Evolutionary conservation across 2,329 filamentous ascomycete species (phyloP).

Genomic region (Aspergillus bombycis): DNA sequence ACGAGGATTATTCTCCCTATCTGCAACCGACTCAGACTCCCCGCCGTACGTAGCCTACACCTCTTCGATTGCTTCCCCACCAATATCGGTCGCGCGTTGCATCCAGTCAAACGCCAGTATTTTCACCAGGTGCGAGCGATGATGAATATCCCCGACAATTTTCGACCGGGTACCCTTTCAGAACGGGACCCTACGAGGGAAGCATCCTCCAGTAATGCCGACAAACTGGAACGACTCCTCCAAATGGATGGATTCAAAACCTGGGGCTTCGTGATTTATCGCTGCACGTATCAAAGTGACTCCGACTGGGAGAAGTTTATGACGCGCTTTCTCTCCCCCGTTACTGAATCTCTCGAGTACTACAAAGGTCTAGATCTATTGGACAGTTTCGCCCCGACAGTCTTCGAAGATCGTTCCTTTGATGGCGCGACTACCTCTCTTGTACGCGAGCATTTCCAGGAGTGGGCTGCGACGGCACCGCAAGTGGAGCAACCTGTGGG

Average conservation of each 20-base stretch:
- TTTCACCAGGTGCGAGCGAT: not conserved
- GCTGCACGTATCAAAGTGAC: constrained; percentile 16
- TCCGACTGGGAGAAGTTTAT: constrained; percentile 13
- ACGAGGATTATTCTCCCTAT: not conserved
- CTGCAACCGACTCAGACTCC: not conserved
- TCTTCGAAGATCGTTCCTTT: constrained; percentile 21
- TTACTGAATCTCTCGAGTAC: constrained; percentile 2
- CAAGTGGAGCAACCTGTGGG: constrained; percentile 9
- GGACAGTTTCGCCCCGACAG: constrained; percentile 18
- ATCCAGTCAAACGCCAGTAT: not conserved
- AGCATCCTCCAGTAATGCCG: not conserved
- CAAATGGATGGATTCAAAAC: constrained; percentile 10
- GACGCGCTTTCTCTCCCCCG: constrained; percentile 6
- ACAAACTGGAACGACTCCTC: constrained; percentile 44
- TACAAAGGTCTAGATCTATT: constrained; percentile 17
- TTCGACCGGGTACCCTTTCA: not conserved
- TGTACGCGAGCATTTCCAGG: constrained; percentile 17
- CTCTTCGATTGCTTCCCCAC: not conserved
- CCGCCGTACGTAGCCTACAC: not conserved
- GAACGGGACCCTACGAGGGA: not conserved
- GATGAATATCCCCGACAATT: not conserved
- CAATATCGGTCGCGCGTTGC: not conserved
- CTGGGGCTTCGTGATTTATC: constrained; percentile 15
- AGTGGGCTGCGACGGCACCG: constrained; percentile 11
- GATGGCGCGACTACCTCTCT: constrained; percentile 14